Percentiles rank a stretch among this genome's conserved stretches.
phyloP scores from a whole-genome alignment of 345 rosid species.

The Populus davidiana region DNA sequence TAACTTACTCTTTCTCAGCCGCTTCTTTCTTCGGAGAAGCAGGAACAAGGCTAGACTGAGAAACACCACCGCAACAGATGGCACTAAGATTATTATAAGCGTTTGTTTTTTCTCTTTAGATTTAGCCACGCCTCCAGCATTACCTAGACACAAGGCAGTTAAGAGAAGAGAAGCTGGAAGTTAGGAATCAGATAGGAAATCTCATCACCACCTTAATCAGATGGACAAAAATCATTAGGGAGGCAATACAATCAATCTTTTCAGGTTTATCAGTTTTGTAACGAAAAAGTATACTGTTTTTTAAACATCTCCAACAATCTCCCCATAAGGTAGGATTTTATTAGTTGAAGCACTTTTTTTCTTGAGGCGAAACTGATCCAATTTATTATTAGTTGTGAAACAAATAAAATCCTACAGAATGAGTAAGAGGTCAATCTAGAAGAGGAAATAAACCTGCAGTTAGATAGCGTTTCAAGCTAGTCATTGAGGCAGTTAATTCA shows the following conservation, averaged over 20 bases:
- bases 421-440: neutral
- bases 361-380: neutral
- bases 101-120: neutral
- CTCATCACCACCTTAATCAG: neutral
- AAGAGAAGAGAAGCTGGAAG: neutral
- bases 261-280: too few relatives aligned
- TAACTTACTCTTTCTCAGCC: neutral
- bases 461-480: too few relatives aligned
- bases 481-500: neutral
- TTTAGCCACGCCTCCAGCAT: neutral
- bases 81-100: neutral
- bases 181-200: neutral
- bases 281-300: too few relatives aligned
- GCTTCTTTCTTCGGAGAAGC: neutral
- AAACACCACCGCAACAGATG: neutral
- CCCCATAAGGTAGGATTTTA: too few relatives aligned
- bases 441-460: neutral
- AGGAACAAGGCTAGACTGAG: neutral
- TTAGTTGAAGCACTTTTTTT: too few relatives aligned
- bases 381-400: neutral
- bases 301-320: too few relatives aligned
- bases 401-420: neutral
- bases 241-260: neutral
- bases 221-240: neutral
- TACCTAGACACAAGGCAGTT: neutral